These are phyloP conservation scores for Hypoxylon sp. DNA, from an alignment of 2,329 filamentous ascomycete species.

Conservation along the genomic window DNA sequence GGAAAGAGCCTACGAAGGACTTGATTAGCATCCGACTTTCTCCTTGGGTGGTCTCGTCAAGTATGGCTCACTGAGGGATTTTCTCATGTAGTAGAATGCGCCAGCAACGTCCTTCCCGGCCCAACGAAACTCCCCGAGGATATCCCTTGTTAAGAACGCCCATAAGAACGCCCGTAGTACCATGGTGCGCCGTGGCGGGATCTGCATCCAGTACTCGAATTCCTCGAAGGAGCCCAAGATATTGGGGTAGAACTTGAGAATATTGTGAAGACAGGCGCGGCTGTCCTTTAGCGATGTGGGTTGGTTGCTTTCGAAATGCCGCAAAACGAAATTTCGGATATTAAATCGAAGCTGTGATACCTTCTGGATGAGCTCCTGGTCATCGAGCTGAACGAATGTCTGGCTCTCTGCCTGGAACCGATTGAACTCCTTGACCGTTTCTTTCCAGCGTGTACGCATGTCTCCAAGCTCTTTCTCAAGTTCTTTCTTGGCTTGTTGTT, in stretches of 20 bases:
- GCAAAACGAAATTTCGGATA: background rate
- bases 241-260: background rate
- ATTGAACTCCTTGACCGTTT: conserved; percentile 8
- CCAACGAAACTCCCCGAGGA: conserved; percentile 1
- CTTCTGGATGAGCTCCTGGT: background rate
- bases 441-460: conserved; percentile 1
- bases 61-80: background rate
- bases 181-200: background rate
- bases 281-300: background rate
- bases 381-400: conserved; percentile 2
- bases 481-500: background rate
- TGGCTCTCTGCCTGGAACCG: conserved; percentile 4
- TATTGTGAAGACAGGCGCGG: background rate
- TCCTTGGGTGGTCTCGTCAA: background rate
- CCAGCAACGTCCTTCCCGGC: background rate
- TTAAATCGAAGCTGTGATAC: background rate
- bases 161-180: background rate
- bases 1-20: background rate
- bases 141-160: background rate
- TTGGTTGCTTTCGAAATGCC: background rate
- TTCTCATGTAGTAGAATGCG: background rate
- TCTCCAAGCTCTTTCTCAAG: background rate
- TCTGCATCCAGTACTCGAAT: conserved; percentile 3
- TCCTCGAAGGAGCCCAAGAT: background rate
- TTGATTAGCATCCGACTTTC: background rate